Evolutionary conservation across 2,329 filamentous ascomycete species (phyloP), one percentile per base, ranked within the genome.

Genomic region (Claviceps sp.): DNA sequence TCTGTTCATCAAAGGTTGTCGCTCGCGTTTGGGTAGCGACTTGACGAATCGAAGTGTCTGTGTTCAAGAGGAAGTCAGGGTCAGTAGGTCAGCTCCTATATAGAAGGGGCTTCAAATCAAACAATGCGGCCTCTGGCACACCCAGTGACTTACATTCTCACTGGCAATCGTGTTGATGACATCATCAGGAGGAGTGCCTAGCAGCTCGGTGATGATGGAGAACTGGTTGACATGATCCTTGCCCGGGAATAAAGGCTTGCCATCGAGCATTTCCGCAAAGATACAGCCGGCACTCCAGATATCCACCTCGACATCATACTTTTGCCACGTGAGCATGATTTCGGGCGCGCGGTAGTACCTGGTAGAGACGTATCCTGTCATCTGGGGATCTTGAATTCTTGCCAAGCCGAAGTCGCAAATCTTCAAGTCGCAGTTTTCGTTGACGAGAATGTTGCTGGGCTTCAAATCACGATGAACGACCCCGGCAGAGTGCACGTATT

Each of bases 281-380:
- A 98, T 98, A 72, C 93, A 98, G 55, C 93, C 93, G 17, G 91
- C 91, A 67, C 93, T 97, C 93, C 93, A 98, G 66, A 98, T 95
- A 68, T 98, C 93, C 54, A 98, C 93, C 73, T 97, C 93, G 47
- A 97, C 84, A 61, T 98, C 93, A 72, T 98, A 98, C 74, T 98
- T 98, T 76, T 98, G 93, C 93, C 93, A 98, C 58, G 93, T 97
- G 66, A 98, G 89, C 93, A 98, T 98, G 67, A 98, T 98, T 71
- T 98, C 93, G 17, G 93, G 93, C 8, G 93, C 93, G 64, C 93
- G 84, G 78, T 98, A 98, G 77, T 98, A 98, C 76, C 93, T 80
- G 56, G 93, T 98, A 47, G 93, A 97, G 55, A 98, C 93, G 66
- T 98, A 98, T 61, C 93, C 93, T 43, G 93, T 98, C 93, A 98